A percentile compares a stretch with the other conserved stretches of the same genome.
These are phyloP conservation scores for Mycena epipterygia DNA, from an alignment of 768 basidiomycete genomes.

Conservation along the genomic window DNA sequence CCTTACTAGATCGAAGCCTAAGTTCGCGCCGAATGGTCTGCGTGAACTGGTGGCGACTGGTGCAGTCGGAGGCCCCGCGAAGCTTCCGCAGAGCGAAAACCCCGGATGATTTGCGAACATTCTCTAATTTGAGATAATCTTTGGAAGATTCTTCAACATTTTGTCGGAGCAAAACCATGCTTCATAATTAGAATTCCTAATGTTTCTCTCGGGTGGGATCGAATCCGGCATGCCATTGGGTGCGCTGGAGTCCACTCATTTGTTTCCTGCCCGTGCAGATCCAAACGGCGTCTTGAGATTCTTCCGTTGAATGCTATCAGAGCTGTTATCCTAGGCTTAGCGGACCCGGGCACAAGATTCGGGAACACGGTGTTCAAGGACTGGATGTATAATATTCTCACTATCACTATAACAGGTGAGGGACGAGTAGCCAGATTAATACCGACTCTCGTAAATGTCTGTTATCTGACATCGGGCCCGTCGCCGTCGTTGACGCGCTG, in stretches of 20 bases:
- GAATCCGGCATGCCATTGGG: too few relatives aligned
- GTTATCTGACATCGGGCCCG: slow-evolving; percentile 5
- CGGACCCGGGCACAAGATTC: slow-evolving; percentile 6
- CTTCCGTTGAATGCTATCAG: slow-evolving; percentile 8
- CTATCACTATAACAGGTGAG: slow-evolving; percentile 3
- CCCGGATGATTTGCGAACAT: too few relatives aligned
- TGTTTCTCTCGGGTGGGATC: too few relatives aligned
- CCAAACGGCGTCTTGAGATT: background rate
- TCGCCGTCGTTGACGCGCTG: slow-evolving; percentile 7
- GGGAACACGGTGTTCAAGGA: slow-evolving; percentile 10
- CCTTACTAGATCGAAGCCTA: too few relatives aligned
- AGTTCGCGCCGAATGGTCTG: too few relatives aligned
- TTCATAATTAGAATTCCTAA: too few relatives aligned
- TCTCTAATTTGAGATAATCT: too few relatives aligned
- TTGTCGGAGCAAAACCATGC: too few relatives aligned
- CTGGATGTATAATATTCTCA: background rate
- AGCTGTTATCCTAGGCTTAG: slow-evolving; percentile 9
- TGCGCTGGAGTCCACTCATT: background rate
- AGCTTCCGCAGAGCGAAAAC: too few relatives aligned
- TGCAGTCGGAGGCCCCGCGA: too few relatives aligned
- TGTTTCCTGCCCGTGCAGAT: background rate
- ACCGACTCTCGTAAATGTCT: slow-evolving; percentile 7
- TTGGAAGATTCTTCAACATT: too few relatives aligned
- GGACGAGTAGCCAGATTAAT: slow-evolving; percentile 3
- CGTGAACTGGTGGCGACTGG: too few relatives aligned